Evolutionary conservation across 495 filamentous ascomycete genomes (phyloP), one percentile per base, ranked within the genome.

Genomic region (Penicillium flavigenum): DNA sequence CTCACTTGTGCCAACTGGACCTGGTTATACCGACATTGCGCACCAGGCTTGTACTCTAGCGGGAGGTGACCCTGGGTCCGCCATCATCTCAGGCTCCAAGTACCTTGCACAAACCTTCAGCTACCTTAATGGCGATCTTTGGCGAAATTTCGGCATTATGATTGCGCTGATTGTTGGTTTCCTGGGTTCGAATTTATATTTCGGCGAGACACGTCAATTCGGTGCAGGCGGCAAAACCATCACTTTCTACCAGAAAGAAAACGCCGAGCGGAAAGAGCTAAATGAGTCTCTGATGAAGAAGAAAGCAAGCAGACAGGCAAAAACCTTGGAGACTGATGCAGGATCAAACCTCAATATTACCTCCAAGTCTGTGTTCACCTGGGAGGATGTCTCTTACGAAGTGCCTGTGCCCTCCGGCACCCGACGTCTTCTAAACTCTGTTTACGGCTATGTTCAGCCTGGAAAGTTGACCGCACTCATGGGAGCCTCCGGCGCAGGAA

Each of bases 401-500:
- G 87, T 92, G 1, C 87, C 88, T 0, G 82, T 89, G 16, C 80
- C 84, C 0, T 82, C 80, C 11, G 89, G 89, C 7, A 83, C 85
- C 31, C 78, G 86, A 11, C 83, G 80, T 2, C 79, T 93, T 10
- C 78, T 92, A 14, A 83, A 90, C 57, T 77, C 85, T 43, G 81
- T 93, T 7, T 88, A 82, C 59, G 90, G 90, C 5, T 94, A 87
- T 57, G 89, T 92, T 51, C 83, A 88, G 57, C 90, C 90, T 3
- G 89, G 90, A 1, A 77, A 88, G 62, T 75, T 95, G 9, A 92
- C 89, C 2, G 90, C 90, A 12, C 72, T 94, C 12, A 92, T 93
- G 89, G 90, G 90, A 8, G 87, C 87, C 11, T 90, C 87, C 2
- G 90, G 90, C n/a, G 90, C 90, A 12, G 90, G 90, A 6, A 95